A percentile compares a stretch with the other conserved stretches of the same genome.
These are phyloP conservation scores for Cucurbita pepo DNA, from an alignment of 306 rosid species.

Conservation along the genomic window DNA sequence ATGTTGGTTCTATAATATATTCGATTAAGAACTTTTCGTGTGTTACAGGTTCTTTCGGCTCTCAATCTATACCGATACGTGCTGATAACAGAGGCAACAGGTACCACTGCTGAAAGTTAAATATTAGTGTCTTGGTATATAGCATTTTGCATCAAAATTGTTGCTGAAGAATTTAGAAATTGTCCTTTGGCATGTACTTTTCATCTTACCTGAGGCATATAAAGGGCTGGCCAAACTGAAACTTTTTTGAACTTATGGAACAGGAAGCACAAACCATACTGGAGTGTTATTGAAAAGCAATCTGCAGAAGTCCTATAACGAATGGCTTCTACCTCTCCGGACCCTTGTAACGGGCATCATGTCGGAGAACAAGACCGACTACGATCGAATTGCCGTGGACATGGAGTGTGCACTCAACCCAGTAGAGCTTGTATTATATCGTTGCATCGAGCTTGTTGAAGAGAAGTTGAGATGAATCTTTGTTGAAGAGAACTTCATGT, in stretches of 20 bases:
- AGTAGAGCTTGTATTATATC: constrained; percentile 64
- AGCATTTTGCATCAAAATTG: background rate
- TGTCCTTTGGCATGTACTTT: background rate
- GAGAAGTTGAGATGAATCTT: constrained; percentile 27
- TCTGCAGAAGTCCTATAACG: constrained; percentile 23
- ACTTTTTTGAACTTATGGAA: constrained; percentile 3
- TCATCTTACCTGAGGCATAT: background rate
- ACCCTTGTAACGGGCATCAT: constrained; percentile 20
- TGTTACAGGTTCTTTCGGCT: constrained; percentile 57
- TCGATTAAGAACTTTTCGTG: background rate
- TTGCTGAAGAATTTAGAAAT: background rate
- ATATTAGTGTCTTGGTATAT: background rate
- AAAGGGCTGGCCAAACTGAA: background rate
- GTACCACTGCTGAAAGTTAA: constrained; percentile 13
- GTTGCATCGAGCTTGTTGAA: constrained; percentile 81
- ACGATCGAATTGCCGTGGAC: constrained; percentile 28
- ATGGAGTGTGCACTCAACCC: constrained; percentile 52
- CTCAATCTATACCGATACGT: constrained; percentile 78
- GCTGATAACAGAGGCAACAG: constrained; percentile 63
- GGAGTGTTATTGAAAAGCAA: constrained; percentile 25
- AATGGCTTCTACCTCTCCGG: constrained; percentile 43
- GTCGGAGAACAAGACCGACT: constrained; percentile 19
- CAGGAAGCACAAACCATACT: constrained; percentile 59
- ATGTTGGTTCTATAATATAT: background rate
- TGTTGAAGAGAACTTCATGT: background rate